Evolutionary conservation across 73 alveolate genomes (phyloP).

Genomic region (Diophrys appendiculata): DNA sequence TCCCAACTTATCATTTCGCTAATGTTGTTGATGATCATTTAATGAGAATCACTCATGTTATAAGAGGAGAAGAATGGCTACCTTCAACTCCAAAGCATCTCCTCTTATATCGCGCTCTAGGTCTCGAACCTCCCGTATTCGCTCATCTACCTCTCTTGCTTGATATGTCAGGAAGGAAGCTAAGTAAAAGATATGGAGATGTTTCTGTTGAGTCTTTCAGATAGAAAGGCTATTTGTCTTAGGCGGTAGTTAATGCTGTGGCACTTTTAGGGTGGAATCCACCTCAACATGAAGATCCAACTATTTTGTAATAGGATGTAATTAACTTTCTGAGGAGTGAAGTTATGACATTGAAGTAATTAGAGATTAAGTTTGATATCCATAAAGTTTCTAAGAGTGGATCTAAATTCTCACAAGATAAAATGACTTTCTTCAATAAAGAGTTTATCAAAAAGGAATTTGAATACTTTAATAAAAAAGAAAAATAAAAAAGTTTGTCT

Average conservation of each 20-base stretch:
- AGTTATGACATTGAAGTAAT: conserved; percentile 46
- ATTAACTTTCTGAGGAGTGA: conserved; percentile 26
- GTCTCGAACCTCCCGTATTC: conserved; percentile 53
- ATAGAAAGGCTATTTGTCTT: conserved; percentile 66
- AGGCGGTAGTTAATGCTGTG: conserved; percentile 58
- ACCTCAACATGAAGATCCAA: conserved; percentile 53
- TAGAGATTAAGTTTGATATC: conserved; percentile 33
- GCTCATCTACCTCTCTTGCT: conserved; percentile 67
- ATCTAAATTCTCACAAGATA: conserved; percentile 49
- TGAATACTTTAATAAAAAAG: conserved; percentile 31
- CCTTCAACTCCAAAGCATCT: conserved; percentile 74
- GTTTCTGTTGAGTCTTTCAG: conserved; percentile 47
- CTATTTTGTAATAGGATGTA: neutral
- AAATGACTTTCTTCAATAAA: conserved; percentile 48
- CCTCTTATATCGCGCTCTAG: conserved; percentile 49
- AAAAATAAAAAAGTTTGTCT: conserved; percentile 19
- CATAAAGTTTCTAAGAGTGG: conserved; percentile 57
- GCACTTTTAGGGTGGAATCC: conserved; percentile 79
- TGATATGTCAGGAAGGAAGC: conserved; percentile 50
- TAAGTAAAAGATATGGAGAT: conserved; percentile 62
- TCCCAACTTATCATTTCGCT: conserved; percentile 77
- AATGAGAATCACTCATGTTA: conserved; percentile 77
- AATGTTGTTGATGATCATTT: conserved; percentile 67
- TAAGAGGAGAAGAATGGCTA: conserved; percentile 79
- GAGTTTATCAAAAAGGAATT: conserved; percentile 37